Conservation (phyloP, 108 stramenopile species). For the Conticribra guillardii region DNA sequence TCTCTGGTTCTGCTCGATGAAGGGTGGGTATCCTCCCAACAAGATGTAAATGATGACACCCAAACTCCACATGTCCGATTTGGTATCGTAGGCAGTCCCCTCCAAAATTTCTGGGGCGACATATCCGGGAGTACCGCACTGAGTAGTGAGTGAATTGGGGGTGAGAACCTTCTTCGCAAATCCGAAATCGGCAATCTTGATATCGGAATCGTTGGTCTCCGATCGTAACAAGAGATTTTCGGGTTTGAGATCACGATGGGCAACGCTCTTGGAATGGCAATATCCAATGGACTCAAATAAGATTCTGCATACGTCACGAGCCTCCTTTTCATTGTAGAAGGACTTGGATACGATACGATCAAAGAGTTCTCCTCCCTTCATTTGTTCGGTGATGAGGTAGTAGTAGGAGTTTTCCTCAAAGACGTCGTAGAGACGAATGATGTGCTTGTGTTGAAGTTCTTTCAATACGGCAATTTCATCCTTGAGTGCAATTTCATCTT, state of each 20-base stretch:
- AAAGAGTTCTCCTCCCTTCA: slow-evolving; percentile 71
- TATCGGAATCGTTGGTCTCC: slow-evolving; percentile 78
- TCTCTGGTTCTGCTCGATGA: slow-evolving; percentile 94
- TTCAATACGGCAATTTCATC: slow-evolving; percentile 56
- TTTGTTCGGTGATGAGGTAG: slow-evolving; percentile 74
- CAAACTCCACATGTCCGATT: slow-evolving; percentile 96
- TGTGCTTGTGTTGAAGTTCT: slow-evolving; percentile 47
- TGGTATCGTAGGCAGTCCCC: slow-evolving; percentile 81
- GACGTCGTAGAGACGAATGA: slow-evolving; percentile 66
- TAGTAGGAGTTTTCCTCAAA: slow-evolving; percentile 66
- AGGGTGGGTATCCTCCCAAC: slow-evolving; percentile 94
- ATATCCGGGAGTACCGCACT: slow-evolving; percentile 96
- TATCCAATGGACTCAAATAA: slow-evolving; percentile 68
- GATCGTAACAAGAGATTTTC: slow-evolving; percentile 75
- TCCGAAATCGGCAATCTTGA: slow-evolving; percentile 99
- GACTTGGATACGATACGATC: slow-evolving; percentile 72
- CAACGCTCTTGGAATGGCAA: slow-evolving; percentile 67
- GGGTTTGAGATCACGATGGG: slow-evolving; percentile 75
- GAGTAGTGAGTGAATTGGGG: slow-evolving; percentile 84
- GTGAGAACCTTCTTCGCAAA: slow-evolving; percentile 88
- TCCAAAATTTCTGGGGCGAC: slow-evolving; percentile 93
- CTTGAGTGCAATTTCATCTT: slow-evolving; percentile 83
- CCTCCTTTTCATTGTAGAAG: slow-evolving; percentile 66
- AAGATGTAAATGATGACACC: slow-evolving; percentile 94
- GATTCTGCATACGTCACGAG: slow-evolving; percentile 50